Conservation (phyloP, 1,284 basidiomycete species). For the Sporisorium reilianum region DNA sequence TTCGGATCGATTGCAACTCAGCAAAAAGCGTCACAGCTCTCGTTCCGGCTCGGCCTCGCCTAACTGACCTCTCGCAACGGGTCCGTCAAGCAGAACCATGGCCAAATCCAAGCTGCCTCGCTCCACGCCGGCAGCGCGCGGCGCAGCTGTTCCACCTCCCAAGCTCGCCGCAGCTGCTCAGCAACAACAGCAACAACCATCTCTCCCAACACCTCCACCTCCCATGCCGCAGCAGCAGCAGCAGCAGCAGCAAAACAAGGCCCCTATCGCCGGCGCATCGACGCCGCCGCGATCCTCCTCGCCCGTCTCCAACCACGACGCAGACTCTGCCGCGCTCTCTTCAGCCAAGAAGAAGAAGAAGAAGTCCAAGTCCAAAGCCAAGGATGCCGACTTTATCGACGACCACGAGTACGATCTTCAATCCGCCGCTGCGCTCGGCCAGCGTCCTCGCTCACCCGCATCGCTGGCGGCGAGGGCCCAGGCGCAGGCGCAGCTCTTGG, state of each 20-base stretch:
- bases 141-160: conserved; percentile 39
- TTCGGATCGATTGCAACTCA: neutral
- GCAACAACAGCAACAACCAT: conserved; percentile 26
- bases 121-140: conserved; percentile 47
- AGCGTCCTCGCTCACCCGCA: conserved; percentile 45
- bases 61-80: conserved; percentile 23
- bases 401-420: conserved; percentile 48
- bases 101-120: conserved; percentile 54
- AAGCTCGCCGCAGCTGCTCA: conserved; percentile 50
- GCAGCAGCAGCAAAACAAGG: conserved; percentile 24
- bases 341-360: conserved; percentile 64
- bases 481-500: conserved; percentile 66
- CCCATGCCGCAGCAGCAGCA: conserved; percentile 25
- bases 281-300: conserved; percentile 43
- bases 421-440: conserved; percentile 37
- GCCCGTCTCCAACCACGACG: conserved; percentile 37
- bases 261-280: conserved; percentile 35
- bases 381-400: conserved; percentile 45
- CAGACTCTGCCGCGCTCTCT: conserved; percentile 33
- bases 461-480: conserved; percentile 60
- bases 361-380: conserved; percentile 61
- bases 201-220: conserved; percentile 19
- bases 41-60: neutral
- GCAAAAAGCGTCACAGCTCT: neutral
- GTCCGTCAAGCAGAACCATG: conserved; percentile 32